A percentile compares a stretch with the other conserved stretches of the same genome.
These are phyloP conservation scores for Candida broadrunensis DNA, from an alignment of 805 yeast species.

Conservation along the genomic window DNA sequence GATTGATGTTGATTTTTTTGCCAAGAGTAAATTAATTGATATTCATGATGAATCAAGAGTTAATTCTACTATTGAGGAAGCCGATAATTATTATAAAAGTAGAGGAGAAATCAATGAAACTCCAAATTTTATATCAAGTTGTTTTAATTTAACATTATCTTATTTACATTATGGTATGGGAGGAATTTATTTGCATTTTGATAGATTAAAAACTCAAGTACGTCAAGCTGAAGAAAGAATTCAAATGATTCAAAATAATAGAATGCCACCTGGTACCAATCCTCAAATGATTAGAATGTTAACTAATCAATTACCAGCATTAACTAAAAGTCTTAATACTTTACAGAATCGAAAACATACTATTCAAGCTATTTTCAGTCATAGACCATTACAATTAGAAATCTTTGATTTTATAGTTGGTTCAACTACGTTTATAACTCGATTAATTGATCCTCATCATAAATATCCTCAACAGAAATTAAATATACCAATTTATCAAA, in stretches of 20 bases:
- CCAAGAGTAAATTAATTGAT: slow-evolving; percentile 53
- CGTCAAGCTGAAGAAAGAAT: slow-evolving; percentile 50
- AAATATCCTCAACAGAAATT: slow-evolving; percentile 53
- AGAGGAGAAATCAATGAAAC: slow-evolving; percentile 18
- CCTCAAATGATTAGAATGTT: slow-evolving; percentile 20
- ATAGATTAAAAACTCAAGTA: slow-evolving; percentile 48
- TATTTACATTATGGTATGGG: slow-evolving; percentile 88
- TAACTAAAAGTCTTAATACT: slow-evolving; percentile 34
- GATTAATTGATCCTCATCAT: slow-evolving; percentile 72
- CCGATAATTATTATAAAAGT: slow-evolving; percentile 51
- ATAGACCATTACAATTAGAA: slow-evolving; percentile 57
- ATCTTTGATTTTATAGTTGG: slow-evolving; percentile 79
- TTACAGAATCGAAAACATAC: slow-evolving; percentile 50
- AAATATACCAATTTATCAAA: slow-evolving; percentile 52
- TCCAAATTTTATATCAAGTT: slow-evolving; percentile 85
- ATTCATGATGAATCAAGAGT: slow-evolving; percentile 79
- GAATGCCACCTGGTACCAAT: slow-evolving; percentile 23
- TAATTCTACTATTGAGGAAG: slow-evolving; percentile 71
- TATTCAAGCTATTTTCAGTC: slow-evolving; percentile 58
- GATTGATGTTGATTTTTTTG: slow-evolving; percentile 71
- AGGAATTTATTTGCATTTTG: slow-evolving; percentile 60
- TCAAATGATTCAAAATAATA: slow-evolving; percentile 38
- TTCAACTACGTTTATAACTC: slow-evolving; percentile 64
- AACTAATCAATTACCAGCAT: slow-evolving; percentile 45
- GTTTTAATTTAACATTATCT: slow-evolving; percentile 76